phyloP scores from a whole-genome alignment of 352 stramenopile genomes.

The Lagenidium giganteum region DNA sequence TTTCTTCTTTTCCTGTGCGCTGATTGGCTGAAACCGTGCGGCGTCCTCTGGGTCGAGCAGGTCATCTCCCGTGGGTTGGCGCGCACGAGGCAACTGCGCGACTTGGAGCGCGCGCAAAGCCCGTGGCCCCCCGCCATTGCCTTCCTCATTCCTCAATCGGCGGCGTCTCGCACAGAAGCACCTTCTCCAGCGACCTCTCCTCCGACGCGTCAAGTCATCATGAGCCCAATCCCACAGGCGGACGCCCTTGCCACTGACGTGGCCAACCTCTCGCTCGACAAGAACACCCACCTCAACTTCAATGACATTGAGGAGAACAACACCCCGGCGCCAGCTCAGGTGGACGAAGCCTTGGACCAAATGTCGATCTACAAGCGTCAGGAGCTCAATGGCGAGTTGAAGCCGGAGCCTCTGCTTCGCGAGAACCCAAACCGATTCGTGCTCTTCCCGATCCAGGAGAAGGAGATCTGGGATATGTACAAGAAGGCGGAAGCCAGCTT shows the following conservation, averaged over 20 bases:
- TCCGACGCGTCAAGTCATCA: no score
- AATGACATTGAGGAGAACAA: slow-evolving; percentile 16
- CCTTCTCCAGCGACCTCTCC: no score
- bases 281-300: slow-evolving; percentile 15
- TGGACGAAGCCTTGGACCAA: slow-evolving; percentile 4
- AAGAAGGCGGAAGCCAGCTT: slow-evolving; percentile 99
- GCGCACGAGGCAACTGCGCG: no score
- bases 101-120: no score
- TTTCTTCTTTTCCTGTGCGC: no score
- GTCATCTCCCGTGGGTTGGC: no score
- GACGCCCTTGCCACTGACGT: slow-evolving; percentile 14
- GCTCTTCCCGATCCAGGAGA: slow-evolving; percentile 97
- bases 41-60: no score
- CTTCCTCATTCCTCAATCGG: no score
- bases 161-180: no score
- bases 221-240: no score
- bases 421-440: slow-evolving; percentile 97
- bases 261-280: background rate
- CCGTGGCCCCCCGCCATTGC: no score
- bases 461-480: slow-evolving; percentile 99
- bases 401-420: slow-evolving; percentile 89
- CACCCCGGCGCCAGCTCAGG: background rate
- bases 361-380: slow-evolving; percentile 85
- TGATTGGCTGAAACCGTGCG: no score
- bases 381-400: slow-evolving; percentile 82